A percentile compares a stretch with the other conserved stretches of the same genome.
phyloP scores from a whole-genome alignment of 768 basidiomycete species.

The Lactifluus echinatus region DNA sequence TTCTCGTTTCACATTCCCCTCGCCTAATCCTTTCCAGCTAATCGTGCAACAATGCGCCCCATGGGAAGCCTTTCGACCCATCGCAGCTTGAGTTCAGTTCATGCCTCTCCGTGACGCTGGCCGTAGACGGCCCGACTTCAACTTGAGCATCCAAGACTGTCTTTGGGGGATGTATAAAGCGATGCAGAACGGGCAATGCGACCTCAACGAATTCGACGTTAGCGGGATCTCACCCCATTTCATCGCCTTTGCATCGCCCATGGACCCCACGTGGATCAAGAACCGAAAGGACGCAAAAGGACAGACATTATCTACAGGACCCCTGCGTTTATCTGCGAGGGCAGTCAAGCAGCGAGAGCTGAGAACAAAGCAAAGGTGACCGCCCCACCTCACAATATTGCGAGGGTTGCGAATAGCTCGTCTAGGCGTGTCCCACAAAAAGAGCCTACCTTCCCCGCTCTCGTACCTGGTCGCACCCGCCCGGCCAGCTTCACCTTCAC shows the following conservation, averaged over 20 bases:
- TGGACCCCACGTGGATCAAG: slow-evolving; percentile 76
- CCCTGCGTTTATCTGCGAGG: slow-evolving; percentile 22
- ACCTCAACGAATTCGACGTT: slow-evolving; percentile 89
- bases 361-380: slow-evolving; percentile 24
- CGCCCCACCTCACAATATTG: slow-evolving; percentile 35
- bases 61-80: slow-evolving; percentile 92
- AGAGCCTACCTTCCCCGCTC: slow-evolving; percentile 25
- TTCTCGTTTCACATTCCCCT: no score
- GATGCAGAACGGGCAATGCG: slow-evolving; percentile 86
- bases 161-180: slow-evolving; percentile 84
- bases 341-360: slow-evolving; percentile 28
- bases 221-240: slow-evolving; percentile 88
- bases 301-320: slow-evolving; percentile 38
- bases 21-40: slow-evolving; percentile 45
- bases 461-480: slow-evolving; percentile 31
- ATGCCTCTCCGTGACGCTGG: slow-evolving; percentile 98
- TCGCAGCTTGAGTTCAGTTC: slow-evolving; percentile 89
- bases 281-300: slow-evolving; percentile 61
- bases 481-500: slow-evolving; percentile 57
- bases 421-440: slow-evolving; percentile 39
- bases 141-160: slow-evolving; percentile 88
- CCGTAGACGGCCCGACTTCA: slow-evolving; percentile 85
- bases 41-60: slow-evolving; percentile 85
- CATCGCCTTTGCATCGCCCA: slow-evolving; percentile 90
- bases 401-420: slow-evolving; percentile 32